Base-by-base conservation (phyloP, 352 stramenopile genomes). In the Globisporangium recalcitrans region DNA sequence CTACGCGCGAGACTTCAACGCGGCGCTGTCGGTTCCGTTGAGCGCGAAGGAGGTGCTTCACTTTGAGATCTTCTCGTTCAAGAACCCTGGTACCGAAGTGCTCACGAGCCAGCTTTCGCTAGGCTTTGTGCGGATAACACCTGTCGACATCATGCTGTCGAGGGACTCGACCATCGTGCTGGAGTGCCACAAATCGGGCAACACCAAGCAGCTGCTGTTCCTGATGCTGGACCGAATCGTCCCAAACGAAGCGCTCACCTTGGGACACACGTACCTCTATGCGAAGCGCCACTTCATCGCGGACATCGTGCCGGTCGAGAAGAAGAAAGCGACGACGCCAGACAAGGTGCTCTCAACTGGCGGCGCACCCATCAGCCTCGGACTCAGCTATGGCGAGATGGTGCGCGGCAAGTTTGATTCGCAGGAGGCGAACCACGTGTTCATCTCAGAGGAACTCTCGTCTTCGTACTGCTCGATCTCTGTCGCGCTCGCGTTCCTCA, bases 381-480 rank as follows among this genome's bases (percentile, higher is more conserved):
- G 71, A 2, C 64, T 77, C 16, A 85, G 69, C 46, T 89, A 89
- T 59, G 74, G 65, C 13, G 72, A 82, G n/a, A 85, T 90, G 75
- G 63, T 89, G 32, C 80, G 79, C 21, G 71, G 82, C 19, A 69
- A 82, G 36, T 57, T 75, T 26, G 72, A 87, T 47, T 81, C 79
- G 0, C 64, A 66, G 5, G 78, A 82, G 11, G 72, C 78, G 4
- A 88, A 67, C 10, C 85, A 95, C 52, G 74, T 93, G 29, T 82
- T 93, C 27, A 78, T 95, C 26, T 82, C 86, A 4, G 86, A 95
- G 51, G 86, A 95, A 64, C 63, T 95, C 22, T 93, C 82, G 27
- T 71, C 79, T 1, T 91, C 82, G 16, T 91, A 90, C 59, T 87
- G 85, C 19, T 91, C 82, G 1, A 74, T 95, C n/a, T 91, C 82